phyloP scores from a whole-genome alignment of 202 grass and related monocot genomes.

The Zoysia matrella region DNA sequence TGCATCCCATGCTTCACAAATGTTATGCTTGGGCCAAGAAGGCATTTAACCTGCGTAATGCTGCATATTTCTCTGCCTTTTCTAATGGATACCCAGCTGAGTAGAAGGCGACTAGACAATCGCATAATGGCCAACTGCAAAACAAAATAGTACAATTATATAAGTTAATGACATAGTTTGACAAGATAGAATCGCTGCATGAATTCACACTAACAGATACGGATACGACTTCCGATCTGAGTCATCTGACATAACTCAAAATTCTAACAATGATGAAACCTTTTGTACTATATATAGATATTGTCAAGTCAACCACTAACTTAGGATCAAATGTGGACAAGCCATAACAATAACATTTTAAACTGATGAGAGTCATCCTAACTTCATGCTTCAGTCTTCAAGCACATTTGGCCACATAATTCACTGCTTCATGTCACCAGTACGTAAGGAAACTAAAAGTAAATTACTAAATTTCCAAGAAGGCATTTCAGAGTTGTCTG shows the following conservation, averaged over 20 bases:
- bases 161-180: background rate
- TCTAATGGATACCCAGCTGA: constrained; percentile 89
- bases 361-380: constrained; percentile 29
- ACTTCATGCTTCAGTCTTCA: constrained; percentile 20
- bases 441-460: background rate
- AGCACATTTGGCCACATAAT: constrained; percentile 9
- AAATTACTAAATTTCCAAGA: constrained; percentile 2
- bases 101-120: constrained; percentile 94
- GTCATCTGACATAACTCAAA: background rate
- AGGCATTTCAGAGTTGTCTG: constrained; percentile 4
- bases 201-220: too few species aligned
- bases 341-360: constrained; percentile 6
- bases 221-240: too few species aligned
- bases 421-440: constrained; percentile 31
- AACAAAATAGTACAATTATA: constrained; percentile 30
- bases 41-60: constrained; percentile 72
- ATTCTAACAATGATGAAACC: background rate
- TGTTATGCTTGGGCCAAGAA: constrained; percentile 28
- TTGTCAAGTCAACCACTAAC: background rate
- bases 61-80: constrained; percentile 84
- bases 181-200: constrained; percentile 16
- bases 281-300: constrained; percentile 17
- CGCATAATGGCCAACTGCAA: constrained; percentile 93
- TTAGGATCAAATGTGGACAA: constrained; percentile 4
- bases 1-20: constrained; percentile 10